Percentiles rank a stretch among this genome's conserved stretches.
These are phyloP conservation scores for Zelopaecilomyces penicillatus DNA, from an alignment of 2,329 filamentous ascomycete species.

Conservation along the genomic window DNA sequence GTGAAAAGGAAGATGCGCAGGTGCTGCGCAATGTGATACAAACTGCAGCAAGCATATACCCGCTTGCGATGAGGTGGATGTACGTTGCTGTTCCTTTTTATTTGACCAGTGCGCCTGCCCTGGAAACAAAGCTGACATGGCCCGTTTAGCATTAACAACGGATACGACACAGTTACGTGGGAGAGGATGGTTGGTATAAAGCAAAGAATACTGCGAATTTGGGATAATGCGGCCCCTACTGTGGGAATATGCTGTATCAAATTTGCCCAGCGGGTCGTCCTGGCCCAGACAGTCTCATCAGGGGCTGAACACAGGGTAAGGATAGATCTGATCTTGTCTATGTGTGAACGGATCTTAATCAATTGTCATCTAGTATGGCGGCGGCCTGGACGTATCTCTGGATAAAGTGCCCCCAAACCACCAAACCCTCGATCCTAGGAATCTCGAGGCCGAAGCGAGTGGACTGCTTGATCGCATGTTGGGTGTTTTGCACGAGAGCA, in stretches of 20 bases:
- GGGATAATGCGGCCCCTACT: constrained; percentile 70
- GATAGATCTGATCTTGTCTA: constrained; percentile 10
- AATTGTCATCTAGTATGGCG: constrained; percentile 29
- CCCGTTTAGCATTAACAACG: constrained; percentile 67
- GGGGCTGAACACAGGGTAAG: constrained; percentile 75
- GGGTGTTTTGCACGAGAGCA: constrained; percentile 74
- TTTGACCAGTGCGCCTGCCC: neutral
- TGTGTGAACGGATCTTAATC: constrained; percentile 14
- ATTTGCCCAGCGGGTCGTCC: constrained; percentile 86
- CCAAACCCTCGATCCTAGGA: constrained; percentile 66
- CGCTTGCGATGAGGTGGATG: constrained; percentile 87
- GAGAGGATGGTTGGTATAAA: constrained; percentile 85
- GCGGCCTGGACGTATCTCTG: constrained; percentile 67
- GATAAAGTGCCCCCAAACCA: constrained; percentile 79
- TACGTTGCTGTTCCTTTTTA: constrained; percentile 49
- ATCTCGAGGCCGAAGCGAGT: constrained; percentile 85
- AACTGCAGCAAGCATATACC: constrained; percentile 85
- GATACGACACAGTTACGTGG: constrained; percentile 75
- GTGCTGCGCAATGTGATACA: constrained; percentile 84
- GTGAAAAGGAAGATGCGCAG: constrained; percentile 64
- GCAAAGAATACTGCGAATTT: constrained; percentile 75
- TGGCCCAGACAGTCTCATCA: constrained; percentile 80
- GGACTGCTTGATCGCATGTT: constrained; percentile 86
- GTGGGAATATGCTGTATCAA: constrained; percentile 94
- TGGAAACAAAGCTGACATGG: constrained; percentile 19